Percentiles rank a stretch among this genome's conserved stretches.
These are phyloP conservation scores for Aureobasidium sp. DNA, from an alignment of 2,329 filamentous ascomycete genomes.

Conservation along the genomic window DNA sequence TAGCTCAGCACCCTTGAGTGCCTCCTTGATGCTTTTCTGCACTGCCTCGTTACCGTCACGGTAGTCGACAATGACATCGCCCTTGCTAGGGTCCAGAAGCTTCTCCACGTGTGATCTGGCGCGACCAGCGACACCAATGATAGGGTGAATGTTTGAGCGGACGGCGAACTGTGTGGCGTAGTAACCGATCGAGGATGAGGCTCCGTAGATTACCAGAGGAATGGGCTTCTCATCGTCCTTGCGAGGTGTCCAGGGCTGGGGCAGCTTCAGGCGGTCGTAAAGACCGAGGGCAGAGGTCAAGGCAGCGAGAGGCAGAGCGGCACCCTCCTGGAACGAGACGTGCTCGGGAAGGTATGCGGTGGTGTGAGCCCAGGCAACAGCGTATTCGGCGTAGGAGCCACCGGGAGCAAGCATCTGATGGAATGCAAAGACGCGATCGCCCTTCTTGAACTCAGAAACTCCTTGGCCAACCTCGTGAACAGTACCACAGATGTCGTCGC, in stretches of 20 bases:
- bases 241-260: slow-evolving; percentile 33
- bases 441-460: slow-evolving; percentile 51
- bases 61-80: slow-evolving; percentile 46
- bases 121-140: slow-evolving; percentile 37
- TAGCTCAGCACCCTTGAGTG: slow-evolving; percentile 39
- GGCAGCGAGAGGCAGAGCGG: slow-evolving; percentile 40
- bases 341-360: slow-evolving; percentile 49
- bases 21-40: slow-evolving; percentile 39
- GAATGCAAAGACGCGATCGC: slow-evolving; percentile 53
- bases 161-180: slow-evolving; percentile 36
- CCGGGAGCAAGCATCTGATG: slow-evolving; percentile 43
- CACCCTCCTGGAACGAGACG: slow-evolving; percentile 46
- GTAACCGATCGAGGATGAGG: slow-evolving; percentile 35
- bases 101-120: slow-evolving; percentile 31
- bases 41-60: slow-evolving; percentile 49
- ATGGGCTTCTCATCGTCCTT: slow-evolving; percentile 22
- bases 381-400: slow-evolving; percentile 57
- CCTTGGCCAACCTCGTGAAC: slow-evolving; percentile 49
- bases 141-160: slow-evolving; percentile 35
- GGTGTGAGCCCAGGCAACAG: slow-evolving; percentile 48
- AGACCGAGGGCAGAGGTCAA: slow-evolving; percentile 43
- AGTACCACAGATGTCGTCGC: slow-evolving; percentile 34
- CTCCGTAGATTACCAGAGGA: slow-evolving; percentile 35
- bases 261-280: slow-evolving; percentile 37
- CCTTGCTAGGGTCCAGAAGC: slow-evolving; percentile 33